Evolutionary conservation across 495 filamentous ascomycete genomes (phyloP).

Genomic region (Aspergillus avenaceus): DNA sequence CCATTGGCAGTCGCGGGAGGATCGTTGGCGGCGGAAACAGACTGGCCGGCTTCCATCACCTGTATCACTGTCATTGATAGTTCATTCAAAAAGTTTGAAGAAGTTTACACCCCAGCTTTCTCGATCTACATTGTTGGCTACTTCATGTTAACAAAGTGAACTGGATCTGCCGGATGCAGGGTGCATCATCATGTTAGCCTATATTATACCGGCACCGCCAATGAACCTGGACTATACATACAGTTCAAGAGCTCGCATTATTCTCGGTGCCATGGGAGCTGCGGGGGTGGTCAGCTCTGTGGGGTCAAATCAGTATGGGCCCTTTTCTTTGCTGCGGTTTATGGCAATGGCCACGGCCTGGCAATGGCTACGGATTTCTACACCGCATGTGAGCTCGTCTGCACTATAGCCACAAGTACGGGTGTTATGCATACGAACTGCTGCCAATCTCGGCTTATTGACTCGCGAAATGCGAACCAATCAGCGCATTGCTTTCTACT

Average conservation of each 20-base stretch:
- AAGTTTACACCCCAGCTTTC: conserved; percentile 30
- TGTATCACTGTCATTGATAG: not conserved
- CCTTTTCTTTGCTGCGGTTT: no score
- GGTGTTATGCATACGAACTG: no score
- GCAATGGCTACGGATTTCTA: no score
- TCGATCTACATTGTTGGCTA: conserved; percentile 26
- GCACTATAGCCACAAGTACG: no score
- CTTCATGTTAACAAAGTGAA: not conserved
- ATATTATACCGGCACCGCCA: not conserved
- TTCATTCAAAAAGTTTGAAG: not conserved
- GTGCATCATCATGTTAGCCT: not conserved
- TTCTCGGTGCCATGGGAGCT: no score
- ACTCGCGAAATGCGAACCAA: no score
- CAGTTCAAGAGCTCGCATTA: not conserved
- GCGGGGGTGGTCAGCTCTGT: no score
- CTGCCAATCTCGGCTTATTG: no score
- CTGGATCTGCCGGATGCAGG: not conserved
- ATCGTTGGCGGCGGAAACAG: conserved; percentile 20
- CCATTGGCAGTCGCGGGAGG: conserved; percentile 22
- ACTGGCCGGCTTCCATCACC: conserved; percentile 24
- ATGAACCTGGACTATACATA: not conserved
- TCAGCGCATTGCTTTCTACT: no score
- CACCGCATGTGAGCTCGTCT: no score
- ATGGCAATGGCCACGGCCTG: no score
- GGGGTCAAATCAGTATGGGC: no score